Conservation (phyloP, 139 green algal genomes). For the Bryopsis sp. region DNA sequence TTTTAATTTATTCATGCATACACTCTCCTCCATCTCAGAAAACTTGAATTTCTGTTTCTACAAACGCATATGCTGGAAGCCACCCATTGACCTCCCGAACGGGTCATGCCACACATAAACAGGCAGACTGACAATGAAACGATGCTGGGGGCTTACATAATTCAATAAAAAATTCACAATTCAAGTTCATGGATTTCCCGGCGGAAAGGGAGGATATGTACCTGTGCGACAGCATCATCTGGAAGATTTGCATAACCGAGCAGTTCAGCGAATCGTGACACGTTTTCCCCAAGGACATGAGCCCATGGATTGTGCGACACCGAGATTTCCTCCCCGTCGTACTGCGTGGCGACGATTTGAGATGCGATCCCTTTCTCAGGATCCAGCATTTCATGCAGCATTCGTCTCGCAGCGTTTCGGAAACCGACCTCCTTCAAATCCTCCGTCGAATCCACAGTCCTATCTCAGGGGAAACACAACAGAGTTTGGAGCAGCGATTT, state of each 20-base stretch:
- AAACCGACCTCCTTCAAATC: slow-evolving; percentile 15
- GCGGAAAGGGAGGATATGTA: not conserved
- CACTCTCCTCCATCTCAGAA: too few relatives aligned
- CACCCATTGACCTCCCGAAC: too few relatives aligned
- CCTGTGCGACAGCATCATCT: not conserved
- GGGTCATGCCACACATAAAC: too few relatives aligned
- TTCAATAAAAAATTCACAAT: too few relatives aligned
- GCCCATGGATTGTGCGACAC: slow-evolving; percentile 15
- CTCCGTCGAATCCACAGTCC: slow-evolving; percentile 18
- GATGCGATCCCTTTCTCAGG: not conserved
- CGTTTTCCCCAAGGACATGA: slow-evolving; percentile 16
- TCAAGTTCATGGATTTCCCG: not conserved
- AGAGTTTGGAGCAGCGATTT: too few relatives aligned
- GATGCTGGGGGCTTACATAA: too few relatives aligned
- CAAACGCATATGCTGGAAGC: too few relatives aligned
- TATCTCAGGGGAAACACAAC: too few relatives aligned
- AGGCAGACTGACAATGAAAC: too few relatives aligned
- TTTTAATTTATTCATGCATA: too few relatives aligned
- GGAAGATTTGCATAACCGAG: not conserved
- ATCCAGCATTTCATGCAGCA: slow-evolving; percentile 15
- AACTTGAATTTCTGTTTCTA: too few relatives aligned
- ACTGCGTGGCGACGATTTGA: slow-evolving; percentile 4
- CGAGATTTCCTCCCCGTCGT: slow-evolving; percentile 4
- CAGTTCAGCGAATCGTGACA: slow-evolving; percentile 14
- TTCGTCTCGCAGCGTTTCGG: slow-evolving; percentile 11